Conservation (phyloP, 208 protist species). For the Leishmania amazonensis region DNA sequence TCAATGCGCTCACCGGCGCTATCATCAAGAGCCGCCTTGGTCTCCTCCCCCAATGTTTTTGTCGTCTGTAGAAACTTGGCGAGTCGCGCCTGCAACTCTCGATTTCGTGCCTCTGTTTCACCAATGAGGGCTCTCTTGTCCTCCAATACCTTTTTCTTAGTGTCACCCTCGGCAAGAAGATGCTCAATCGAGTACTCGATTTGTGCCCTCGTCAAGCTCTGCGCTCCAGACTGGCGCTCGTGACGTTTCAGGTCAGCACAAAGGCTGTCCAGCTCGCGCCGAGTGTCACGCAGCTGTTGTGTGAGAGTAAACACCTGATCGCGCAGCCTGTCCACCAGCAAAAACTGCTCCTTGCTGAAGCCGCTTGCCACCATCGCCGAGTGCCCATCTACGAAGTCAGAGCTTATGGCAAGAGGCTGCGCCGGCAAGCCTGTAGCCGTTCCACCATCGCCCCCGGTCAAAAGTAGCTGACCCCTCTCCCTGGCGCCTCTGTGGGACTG, state of each 20-base stretch:
- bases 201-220: constrained; percentile 58
- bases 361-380: constrained; percentile 18
- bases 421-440: background rate
- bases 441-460: background rate
- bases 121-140: constrained; percentile 46
- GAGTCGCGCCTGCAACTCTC: constrained; percentile 46
- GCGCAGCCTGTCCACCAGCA: constrained; percentile 62
- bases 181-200: constrained; percentile 71
- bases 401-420: constrained; percentile 9
- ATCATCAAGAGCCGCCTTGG: constrained; percentile 40
- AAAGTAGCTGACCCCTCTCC: background rate
- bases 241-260: constrained; percentile 46
- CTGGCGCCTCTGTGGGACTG: constrained; percentile 2
- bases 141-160: constrained; percentile 36
- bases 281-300: constrained; percentile 63
- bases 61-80: constrained; percentile 50
- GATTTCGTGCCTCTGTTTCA: constrained; percentile 56
- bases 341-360: constrained; percentile 69
- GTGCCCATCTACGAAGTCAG: background rate
- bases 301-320: constrained; percentile 72
- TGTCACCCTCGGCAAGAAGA: constrained; percentile 51
- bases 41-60: constrained; percentile 52
- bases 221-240: constrained; percentile 34
- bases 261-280: constrained; percentile 54
- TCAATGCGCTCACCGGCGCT: constrained; percentile 58